Percentiles rank a stretch among this genome's conserved stretches.
Evolutionary conservation across 805 yeast species (phyloP).

Genomic region (Danielia reshetovae): DNA sequence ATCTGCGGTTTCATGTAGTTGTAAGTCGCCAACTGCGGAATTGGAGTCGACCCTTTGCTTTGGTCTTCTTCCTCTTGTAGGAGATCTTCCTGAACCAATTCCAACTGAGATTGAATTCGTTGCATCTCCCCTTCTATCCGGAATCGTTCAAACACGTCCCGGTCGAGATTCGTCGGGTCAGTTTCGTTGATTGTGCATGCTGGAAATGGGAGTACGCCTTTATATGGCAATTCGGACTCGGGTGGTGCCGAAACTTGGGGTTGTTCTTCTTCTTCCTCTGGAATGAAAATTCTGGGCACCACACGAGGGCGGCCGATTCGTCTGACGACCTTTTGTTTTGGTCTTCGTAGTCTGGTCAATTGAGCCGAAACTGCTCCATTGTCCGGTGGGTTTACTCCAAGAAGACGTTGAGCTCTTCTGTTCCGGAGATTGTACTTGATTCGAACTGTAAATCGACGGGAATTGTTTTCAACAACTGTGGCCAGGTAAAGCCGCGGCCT

Average conservation of each 20-base stretch:
- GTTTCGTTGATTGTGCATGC: slow-evolving; percentile 61
- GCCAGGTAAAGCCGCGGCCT: slow-evolving; percentile 13
- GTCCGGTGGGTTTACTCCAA: too few relatives aligned
- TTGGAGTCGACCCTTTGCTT: slow-evolving; percentile 8
- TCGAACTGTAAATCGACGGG: slow-evolving; percentile 3
- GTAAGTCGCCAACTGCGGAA: slow-evolving; percentile 15
- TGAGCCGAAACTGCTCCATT: too few relatives aligned
- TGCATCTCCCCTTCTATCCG: slow-evolving; percentile 33
- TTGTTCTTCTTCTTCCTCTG: too few relatives aligned
- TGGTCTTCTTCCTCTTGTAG: slow-evolving; percentile 17
- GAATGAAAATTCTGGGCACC: too few relatives aligned
- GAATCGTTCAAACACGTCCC: slow-evolving; percentile 43
- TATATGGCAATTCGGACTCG: slow-evolving; percentile 52
- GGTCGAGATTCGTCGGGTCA: slow-evolving; percentile 52
- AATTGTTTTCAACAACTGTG: slow-evolving; percentile 2
- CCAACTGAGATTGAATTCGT: slow-evolving; percentile 6
- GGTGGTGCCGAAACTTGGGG: too few relatives aligned
- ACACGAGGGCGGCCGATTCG: too few relatives aligned
- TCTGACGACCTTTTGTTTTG: too few relatives aligned
- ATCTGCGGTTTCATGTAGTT: slow-evolving; percentile 39
- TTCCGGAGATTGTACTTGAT: slow-evolving; percentile 13
- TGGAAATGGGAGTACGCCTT: slow-evolving; percentile 58
- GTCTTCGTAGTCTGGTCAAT: too few relatives aligned
- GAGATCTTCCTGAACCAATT: slow-evolving; percentile 2
- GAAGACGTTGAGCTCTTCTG: slow-evolving; percentile 8